Base-by-base conservation (phyloP, 169 alveolate genomes). In the Plasmodium fragile region DNA sequence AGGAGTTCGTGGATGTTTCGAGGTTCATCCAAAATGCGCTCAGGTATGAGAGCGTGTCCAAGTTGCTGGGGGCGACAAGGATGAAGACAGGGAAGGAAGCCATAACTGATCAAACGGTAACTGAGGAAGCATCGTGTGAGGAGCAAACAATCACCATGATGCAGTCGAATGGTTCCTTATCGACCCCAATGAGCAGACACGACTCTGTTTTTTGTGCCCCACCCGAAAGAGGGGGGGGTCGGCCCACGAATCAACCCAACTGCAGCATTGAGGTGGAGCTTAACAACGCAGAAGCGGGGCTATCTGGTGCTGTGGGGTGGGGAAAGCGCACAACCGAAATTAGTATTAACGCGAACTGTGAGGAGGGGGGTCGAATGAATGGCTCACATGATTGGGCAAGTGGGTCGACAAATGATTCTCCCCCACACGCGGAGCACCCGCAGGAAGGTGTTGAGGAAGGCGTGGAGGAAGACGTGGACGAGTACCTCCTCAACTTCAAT, bases 1-100 rank as follows among this genome's bases (percentile, higher is more conserved):
- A 91, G 73, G 90, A 91, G 45, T 91, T 91, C 55, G 30, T 55
- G 77, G 94, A 91, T 25, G 65, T 91, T 45, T 30, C 92, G 34
- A 91, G 34, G 18, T 81, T 80, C 72, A 34, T 91, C 4, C 94
- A 91, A 41, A 53, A 81, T 91, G 65, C 83, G 30, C 83, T 91
- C 28, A 69, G 59, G 53, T 34, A 72, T 91, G 94, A 91, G 4
- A 71, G 55, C 36, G 75, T 43, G 25, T 28, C 75, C 8, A 18
- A 84, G 55, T 49, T 41, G 36, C 25, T 69, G 59, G 13, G 25
- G 7, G n/a, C 6, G 16, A 34, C 82, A 0, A 1, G 4, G 18
- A 32, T 8, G 3, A 28, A 25, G 3, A 18, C 25, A 36, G 70
- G 18, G n/a, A 28, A n/a, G 70, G 49, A n/a, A 25, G 4, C 75